Conservation (phyloP, 768 basidiomycete genomes). For the Lactifluus pinguis region DNA sequence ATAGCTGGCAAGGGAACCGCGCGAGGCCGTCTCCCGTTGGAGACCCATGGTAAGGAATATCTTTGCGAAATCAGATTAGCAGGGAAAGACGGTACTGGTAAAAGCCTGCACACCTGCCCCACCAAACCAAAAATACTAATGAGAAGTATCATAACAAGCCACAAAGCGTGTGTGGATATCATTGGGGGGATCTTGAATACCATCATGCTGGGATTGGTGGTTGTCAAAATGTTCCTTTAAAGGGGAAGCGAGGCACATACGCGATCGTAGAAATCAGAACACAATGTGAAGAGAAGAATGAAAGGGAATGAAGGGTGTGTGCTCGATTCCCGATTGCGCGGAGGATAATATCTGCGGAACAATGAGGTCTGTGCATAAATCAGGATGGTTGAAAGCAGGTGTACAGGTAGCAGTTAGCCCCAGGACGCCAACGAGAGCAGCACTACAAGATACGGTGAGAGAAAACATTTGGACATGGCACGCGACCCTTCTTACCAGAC, state of each 20-base stretch:
- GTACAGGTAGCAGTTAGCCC: slow-evolving; percentile 62
- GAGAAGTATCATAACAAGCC: slow-evolving; percentile 39
- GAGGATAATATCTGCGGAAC: slow-evolving; percentile 36
- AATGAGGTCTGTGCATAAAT: neutral
- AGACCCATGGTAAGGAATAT: slow-evolving; percentile 53
- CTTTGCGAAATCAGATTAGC: slow-evolving; percentile 21
- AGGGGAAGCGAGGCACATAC: slow-evolving; percentile 14
- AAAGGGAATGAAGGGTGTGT: slow-evolving; percentile 62
- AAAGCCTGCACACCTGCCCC: slow-evolving; percentile 29
- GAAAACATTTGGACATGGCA: neutral
- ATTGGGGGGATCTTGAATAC: slow-evolving; percentile 33
- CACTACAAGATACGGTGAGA: slow-evolving; percentile 27
- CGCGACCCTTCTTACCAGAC: slow-evolving; percentile 37
- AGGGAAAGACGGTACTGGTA: neutral
- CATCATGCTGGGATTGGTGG: slow-evolving; percentile 33
- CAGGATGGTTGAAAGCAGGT: slow-evolving; percentile 21
- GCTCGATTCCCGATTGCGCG: slow-evolving; percentile 71
- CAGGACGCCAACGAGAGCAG: slow-evolving; percentile 53
- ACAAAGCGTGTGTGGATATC: slow-evolving; percentile 37
- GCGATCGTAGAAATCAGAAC: slow-evolving; percentile 32
- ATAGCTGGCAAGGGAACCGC: slow-evolving; percentile 56
- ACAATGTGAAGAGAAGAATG: slow-evolving; percentile 55
- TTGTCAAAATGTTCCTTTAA: neutral
- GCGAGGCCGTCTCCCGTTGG: slow-evolving; percentile 54
- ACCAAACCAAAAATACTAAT: slow-evolving; percentile 46